Evolutionary conservation across 2,329 filamentous ascomycete genomes (phyloP), one percentile per base, ranked within the genome.

Genomic region (Fusarium floridanum): DNA sequence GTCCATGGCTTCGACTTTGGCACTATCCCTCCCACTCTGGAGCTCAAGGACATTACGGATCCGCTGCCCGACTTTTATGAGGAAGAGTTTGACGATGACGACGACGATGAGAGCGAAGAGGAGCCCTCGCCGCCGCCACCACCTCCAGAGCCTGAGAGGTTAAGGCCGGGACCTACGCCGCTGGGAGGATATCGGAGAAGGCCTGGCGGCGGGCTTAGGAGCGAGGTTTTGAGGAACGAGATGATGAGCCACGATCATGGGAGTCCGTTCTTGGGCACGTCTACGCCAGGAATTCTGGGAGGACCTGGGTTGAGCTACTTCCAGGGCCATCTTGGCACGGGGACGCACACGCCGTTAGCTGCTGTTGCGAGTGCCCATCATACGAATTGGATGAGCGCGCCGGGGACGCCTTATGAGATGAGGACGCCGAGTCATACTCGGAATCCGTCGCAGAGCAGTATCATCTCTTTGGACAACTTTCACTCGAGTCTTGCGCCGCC

Each of bases 41-140:
- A 97, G 81, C 92, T 99, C 79, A 98, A 98, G 84, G 97, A 98
- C 82, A 95, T 99, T 71, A 97, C 96, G 77, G 95, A 99, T 81
- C 97, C 97, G 2, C 89, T 98, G 68, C 92, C 95, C 1, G 97
- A 99, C 79, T 99, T 99, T 81, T 99, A 99, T 86, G 97, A 98
- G 78, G 92, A 94, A 76, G 91, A 93, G 29, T 86, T 91, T 41
- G 89, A 91, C 14, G 89, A 91, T 14, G 83, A 80, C 4, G 81
- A 82, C 3, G 86, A 82, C 4, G 82, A 81, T 4, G 82, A 81
- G 2, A 83, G 83, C n/a, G 83, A 84, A 17, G 79, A 83, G 7
- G 75, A 78, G 20, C 70, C 72, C 24, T 68, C 72, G 6, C 68
- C 72, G 2, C 73, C 71, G 8, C 69, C 70, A 4, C 74, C 71